Evolutionary conservation across 106 monocot species (phyloP).

Genomic region (Acorus calamus): DNA sequence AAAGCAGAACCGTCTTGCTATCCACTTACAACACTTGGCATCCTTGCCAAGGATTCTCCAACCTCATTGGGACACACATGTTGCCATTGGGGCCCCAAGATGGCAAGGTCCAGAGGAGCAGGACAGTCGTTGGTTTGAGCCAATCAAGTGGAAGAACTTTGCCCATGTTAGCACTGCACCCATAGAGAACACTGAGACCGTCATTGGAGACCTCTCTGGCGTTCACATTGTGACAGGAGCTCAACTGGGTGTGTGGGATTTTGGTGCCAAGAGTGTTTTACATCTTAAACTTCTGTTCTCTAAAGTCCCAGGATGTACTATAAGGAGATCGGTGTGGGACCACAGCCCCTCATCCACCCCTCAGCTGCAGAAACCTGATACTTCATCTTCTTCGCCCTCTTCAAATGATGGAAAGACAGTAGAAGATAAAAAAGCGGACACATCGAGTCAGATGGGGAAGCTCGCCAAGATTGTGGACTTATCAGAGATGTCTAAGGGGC

Average conservation of each 20-base stretch:
- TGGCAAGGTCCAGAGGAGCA: conserved; percentile 98
- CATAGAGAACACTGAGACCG: conserved; percentile 58
- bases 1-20: conserved; percentile 67
- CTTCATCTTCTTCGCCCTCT: conserved; percentile 9
- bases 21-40: conserved; percentile 69
- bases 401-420: no score
- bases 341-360: conserved; percentile 30
- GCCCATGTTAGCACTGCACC: conserved; percentile 95
- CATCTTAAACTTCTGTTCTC: conserved; percentile 76
- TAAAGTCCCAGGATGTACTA: conserved; percentile 71
- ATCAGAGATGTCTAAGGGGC: conserved; percentile 71
- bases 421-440: conserved; percentile 1
- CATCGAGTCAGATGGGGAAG: conserved; percentile 21
- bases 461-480: conserved; percentile 59
- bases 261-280: conserved; percentile 75
- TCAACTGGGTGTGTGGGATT: conserved; percentile 94
- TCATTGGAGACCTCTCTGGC: conserved; percentile 72
- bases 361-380: conserved; percentile 6
- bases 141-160: conserved; percentile 92
- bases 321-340: conserved; percentile 92
- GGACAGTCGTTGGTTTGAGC: conserved; percentile 96
- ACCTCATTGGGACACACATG: conserved; percentile 76
- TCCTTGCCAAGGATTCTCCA: conserved; percentile 79
- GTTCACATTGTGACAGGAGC: conserved; percentile 84
- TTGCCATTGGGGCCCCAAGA: conserved; percentile 76